phyloP scores from a whole-genome alignment of 2,329 filamentous ascomycete genomes.

The Podosphaera xanthii region DNA sequence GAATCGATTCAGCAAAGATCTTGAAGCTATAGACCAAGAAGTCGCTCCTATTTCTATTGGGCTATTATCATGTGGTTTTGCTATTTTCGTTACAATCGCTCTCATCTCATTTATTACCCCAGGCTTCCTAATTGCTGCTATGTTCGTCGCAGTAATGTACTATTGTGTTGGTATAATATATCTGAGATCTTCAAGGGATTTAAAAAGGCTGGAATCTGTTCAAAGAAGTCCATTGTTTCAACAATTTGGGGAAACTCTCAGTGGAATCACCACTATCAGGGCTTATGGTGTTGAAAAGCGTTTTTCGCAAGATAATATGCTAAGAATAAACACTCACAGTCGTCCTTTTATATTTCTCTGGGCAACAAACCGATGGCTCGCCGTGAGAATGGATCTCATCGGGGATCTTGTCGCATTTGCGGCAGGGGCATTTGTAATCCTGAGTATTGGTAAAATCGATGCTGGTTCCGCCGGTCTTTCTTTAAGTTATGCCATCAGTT shows the following conservation, averaged over 20 bases:
- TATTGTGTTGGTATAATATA: constrained; percentile 71
- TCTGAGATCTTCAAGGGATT: constrained; percentile 72
- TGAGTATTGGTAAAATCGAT: constrained; percentile 64
- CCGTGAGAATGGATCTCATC: constrained; percentile 73
- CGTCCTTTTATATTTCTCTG: constrained; percentile 91
- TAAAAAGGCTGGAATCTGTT: constrained; percentile 86
- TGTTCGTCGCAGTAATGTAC: constrained; percentile 70
- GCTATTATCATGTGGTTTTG: constrained; percentile 39
- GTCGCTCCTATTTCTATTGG: constrained; percentile 77
- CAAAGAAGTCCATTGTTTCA: constrained; percentile 90
- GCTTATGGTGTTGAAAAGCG: constrained; percentile 86
- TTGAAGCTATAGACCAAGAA: constrained; percentile 88
- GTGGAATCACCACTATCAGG: constrained; percentile 86
- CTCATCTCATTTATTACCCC: constrained; percentile 80
- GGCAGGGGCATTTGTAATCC: constrained; percentile 72
- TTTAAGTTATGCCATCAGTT: constrained; percentile 85
- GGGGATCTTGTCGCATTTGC: constrained; percentile 88
- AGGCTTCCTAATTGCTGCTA: constrained; percentile 64
- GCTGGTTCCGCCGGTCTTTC: constrained; percentile 83
- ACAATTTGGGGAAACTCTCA: constrained; percentile 89
- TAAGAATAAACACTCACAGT: constrained; percentile 71
- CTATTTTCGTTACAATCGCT: constrained; percentile 61
- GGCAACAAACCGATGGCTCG: constrained; percentile 91
- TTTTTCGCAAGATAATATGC: constrained; percentile 79
- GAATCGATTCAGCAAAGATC: constrained; percentile 95